Percentiles rank a stretch among this genome's conserved stretches.
Conservation (phyloP, 2,329 filamentous ascomycete genomes). For the Emmonsiellopsis sp. region DNA sequence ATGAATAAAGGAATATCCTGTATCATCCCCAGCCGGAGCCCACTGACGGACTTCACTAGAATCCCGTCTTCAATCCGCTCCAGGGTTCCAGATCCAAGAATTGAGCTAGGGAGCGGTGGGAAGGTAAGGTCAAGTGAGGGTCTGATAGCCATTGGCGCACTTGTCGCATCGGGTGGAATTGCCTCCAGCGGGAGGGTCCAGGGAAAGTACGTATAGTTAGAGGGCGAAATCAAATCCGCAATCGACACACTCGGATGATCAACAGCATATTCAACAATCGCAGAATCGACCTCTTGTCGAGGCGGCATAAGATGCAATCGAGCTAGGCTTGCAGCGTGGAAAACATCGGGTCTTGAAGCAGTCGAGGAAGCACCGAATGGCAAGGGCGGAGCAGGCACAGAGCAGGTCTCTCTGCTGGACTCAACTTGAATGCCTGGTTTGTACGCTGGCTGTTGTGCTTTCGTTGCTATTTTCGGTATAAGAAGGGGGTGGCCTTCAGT, state of each 20-base stretch:
- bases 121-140: conserved; percentile 64
- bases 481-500: conserved; percentile 92
- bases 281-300: conserved; percentile 47
- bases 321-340: conserved; percentile 78
- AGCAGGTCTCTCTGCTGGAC: conserved; percentile 43
- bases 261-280: conserved; percentile 44
- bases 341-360: conserved; percentile 70
- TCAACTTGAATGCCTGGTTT: conserved; percentile 7
- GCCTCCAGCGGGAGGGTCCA: conserved; percentile 78
- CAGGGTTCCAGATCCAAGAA: conserved; percentile 39
- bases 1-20: conserved; percentile 31
- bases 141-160: conserved; percentile 59
- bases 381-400: conserved; percentile 47
- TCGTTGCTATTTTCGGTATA: conserved; percentile 46
- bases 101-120: conserved; percentile 44
- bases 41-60: conserved; percentile 51
- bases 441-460: conserved; percentile 6
- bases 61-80: conserved; percentile 52
- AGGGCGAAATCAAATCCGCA: conserved; percentile 48
- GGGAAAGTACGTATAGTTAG: conserved; percentile 79
- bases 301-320: conserved; percentile 66
- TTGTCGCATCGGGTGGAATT: conserved; percentile 68
- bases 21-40: conserved; percentile 44
- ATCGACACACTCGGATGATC: conserved; percentile 47
- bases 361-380: conserved; percentile 69